A percentile compares a stretch with the other conserved stretches of the same genome.
phyloP scores from a whole-genome alignment of 2,329 filamentous ascomycete genomes.

The Stenocarpella maydis region DNA sequence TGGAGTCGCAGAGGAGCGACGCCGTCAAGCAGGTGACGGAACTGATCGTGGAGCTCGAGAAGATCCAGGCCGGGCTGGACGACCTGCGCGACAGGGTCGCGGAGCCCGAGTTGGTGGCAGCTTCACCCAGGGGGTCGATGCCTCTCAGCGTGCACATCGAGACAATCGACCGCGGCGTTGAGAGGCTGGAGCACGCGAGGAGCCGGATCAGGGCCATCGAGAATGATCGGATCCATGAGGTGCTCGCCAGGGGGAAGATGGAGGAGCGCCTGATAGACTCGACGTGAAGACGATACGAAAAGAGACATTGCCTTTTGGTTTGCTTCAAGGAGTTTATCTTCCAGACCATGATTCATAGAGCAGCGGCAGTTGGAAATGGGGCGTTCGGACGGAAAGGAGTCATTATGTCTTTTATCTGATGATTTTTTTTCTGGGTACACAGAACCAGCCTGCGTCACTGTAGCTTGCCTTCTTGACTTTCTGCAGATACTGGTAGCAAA shows the following conservation, averaged over 20 bases:
- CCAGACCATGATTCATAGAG: not conserved
- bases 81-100: slow-evolving; percentile 77
- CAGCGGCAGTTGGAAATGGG: not conserved
- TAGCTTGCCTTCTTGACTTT: slow-evolving; percentile 3
- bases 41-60: slow-evolving; percentile 76
- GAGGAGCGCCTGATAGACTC: slow-evolving; percentile 53
- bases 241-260: slow-evolving; percentile 55
- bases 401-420: not conserved
- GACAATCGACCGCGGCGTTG: slow-evolving; percentile 75
- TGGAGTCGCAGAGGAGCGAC: slow-evolving; percentile 70
- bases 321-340: too few species aligned
- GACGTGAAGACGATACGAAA: slow-evolving; percentile 10
- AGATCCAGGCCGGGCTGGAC: slow-evolving; percentile 74
- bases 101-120: slow-evolving; percentile 65
- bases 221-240: slow-evolving; percentile 63
- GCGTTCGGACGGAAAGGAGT: slow-evolving; percentile 18
- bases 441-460: slow-evolving; percentile 18
- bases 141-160: slow-evolving; percentile 79
- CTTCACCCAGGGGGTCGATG: slow-evolving; percentile 51
- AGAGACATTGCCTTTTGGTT: not conserved
- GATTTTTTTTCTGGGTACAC: slow-evolving; percentile 1
- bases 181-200: slow-evolving; percentile 73
- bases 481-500: slow-evolving; percentile 11
- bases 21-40: slow-evolving; percentile 74
- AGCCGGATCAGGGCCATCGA: slow-evolving; percentile 66